These are phyloP conservation scores for Patellifolia procumbens DNA, from an alignment of 179 eudicot genomes.

Conservation along the genomic window DNA sequence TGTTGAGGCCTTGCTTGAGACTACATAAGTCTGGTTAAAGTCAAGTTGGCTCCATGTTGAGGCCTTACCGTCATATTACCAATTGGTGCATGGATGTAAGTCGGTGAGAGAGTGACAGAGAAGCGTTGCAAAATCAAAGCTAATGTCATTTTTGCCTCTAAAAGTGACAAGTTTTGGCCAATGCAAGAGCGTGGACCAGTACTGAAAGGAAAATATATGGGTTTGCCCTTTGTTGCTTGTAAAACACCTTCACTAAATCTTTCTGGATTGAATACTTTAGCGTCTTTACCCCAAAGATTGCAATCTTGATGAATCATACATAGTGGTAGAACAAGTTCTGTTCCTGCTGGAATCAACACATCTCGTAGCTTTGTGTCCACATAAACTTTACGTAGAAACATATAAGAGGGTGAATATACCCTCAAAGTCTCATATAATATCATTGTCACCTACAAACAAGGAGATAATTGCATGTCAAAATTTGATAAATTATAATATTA, in stretches of 20 bases:
- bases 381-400: constrained; percentile 25
- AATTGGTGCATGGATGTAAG: background rate
- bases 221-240: constrained; percentile 27
- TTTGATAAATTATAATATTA: too few relatives aligned
- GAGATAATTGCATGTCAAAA: too few relatives aligned
- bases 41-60: constrained; percentile 1
- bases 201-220: background rate
- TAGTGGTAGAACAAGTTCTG: constrained; percentile 23
- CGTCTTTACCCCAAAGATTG: constrained; percentile 37
- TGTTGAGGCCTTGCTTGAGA: too few relatives aligned
- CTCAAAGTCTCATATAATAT: constrained; percentile 25
- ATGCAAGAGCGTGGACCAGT: background rate
- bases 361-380: constrained; percentile 23
- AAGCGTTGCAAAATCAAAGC: background rate
- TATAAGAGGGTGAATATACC: constrained; percentile 16
- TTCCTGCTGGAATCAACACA: constrained; percentile 25
- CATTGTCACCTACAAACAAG: constrained; percentile 30
- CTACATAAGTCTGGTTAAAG: background rate
- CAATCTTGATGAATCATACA: constrained; percentile 28
- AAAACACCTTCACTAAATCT: constrained; percentile 39
- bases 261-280: constrained; percentile 36
- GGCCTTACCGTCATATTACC: background rate
- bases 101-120: background rate
- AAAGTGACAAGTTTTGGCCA: background rate
- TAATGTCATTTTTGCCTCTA: background rate